Percentiles rank a stretch among this genome's conserved stretches.
phyloP scores from a whole-genome alignment of 257 asterid species.

The Plantago elongata region DNA sequence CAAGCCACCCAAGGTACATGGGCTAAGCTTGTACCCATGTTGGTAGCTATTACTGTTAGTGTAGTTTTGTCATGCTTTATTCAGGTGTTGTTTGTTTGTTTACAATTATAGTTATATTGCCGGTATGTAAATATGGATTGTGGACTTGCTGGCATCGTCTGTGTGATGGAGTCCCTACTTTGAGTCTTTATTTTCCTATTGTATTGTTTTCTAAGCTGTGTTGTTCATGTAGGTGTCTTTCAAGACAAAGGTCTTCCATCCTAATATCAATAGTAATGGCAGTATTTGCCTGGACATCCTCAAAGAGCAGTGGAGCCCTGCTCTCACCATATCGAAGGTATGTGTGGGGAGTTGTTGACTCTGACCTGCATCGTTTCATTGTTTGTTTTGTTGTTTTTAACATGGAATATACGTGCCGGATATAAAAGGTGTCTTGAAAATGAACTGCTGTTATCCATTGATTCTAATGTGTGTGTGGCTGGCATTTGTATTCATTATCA shows the following conservation, averaged over 20 bases:
- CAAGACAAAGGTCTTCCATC: constrained; percentile 43
- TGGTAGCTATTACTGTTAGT: background rate
- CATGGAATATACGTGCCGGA: background rate
- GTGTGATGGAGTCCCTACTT: background rate
- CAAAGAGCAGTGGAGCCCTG: constrained; percentile 52
- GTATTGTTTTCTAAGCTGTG: background rate
- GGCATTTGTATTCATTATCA: too few species aligned
- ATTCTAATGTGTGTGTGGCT: too few species aligned
- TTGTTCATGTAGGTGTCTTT: constrained; percentile 29
- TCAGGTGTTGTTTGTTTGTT: background rate
- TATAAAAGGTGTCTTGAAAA: too few species aligned
- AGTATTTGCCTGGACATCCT: constrained; percentile 44
- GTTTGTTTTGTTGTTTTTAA: background rate
- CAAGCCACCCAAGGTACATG: constrained; percentile 66
- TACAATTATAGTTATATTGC: background rate
- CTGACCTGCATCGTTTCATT: background rate
- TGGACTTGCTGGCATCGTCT: background rate
- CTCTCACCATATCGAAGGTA: constrained; percentile 45
- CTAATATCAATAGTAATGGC: constrained; percentile 46
- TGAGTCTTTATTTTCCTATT: background rate
- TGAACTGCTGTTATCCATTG: too few species aligned
- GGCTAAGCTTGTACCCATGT: background rate
- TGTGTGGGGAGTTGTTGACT: background rate
- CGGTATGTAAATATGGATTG: background rate
- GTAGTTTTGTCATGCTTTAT: background rate